Base-by-base conservation (phyloP, 129 eudicot species). In the Escallonia rubra region DNA sequence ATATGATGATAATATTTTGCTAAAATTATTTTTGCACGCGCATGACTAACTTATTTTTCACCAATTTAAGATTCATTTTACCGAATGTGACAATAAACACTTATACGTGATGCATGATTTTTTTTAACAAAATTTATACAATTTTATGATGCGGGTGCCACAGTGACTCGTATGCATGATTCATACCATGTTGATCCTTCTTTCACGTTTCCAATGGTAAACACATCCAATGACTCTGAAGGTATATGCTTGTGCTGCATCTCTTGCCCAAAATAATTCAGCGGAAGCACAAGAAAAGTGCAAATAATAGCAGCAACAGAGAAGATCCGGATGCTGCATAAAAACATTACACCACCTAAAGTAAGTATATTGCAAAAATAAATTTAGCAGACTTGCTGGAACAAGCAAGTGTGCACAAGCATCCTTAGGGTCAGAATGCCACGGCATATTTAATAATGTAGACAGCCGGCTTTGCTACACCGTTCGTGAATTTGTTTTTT, bases 121-220 rank as follows among this genome's bases (percentile, higher is more conserved):
- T n/a, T n/a, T n/a, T n/a, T n/a, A n/a, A n/a, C n/a, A n/a, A n/a
- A n/a, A n/a, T n/a, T n/a, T n/a, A n/a, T n/a, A n/a, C n/a, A n/a
- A n/a, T n/a, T n/a, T n/a, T n/a, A n/a, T 12, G n/a, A 11, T 6
- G n/a, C n/a, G n/a, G n/a, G n/a, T n/a, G n/a, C 48, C 40, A 62
- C n/a, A 53, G 5, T 13, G 16, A 41, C 38, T 4, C 9, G 55
- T 42, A 54, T 41, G 44, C 4, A 67, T 23, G 15, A 56, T 23
- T 6, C 83, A 71, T 82, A 93, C 98, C 96, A 84, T 77, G 3
- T 68, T 57, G 98, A 93, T 59, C 95, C 98, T 80, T 79, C 72
- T 65, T 62, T 56, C 66, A 93, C 83, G 76, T 89, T 93, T 65
- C 74, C 85, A 61, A 85, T 93, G 39, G 95, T 86, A 55, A 89